Evolutionary conservation across 1,284 basidiomycete species (phyloP), one percentile per base, ranked within the genome.

Genomic region (Wolfiporia cocos): DNA sequence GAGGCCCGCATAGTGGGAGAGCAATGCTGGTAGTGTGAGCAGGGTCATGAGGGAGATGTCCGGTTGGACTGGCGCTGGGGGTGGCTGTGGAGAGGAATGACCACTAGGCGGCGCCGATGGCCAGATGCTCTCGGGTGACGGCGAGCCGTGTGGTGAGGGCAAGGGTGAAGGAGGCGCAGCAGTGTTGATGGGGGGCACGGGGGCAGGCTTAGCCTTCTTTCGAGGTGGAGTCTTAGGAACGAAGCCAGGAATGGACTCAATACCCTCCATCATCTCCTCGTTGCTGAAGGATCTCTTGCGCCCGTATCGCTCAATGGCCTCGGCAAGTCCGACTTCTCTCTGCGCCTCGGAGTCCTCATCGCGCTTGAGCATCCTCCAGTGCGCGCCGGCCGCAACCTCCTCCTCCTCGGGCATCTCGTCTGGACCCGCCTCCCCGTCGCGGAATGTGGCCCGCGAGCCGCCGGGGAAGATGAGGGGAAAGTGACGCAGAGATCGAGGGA

Each of bases 141-240:
- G 86, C 7, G 87, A 88, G 20, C 85, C 86, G 60, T 82, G 82
- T 18, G 86, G 86, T 11, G 86, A 89, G 5, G 86, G 86, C 24
- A 89, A 63, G 32, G 86, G 86, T 2, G 87, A 90, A 19, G 84
- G 86, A 7, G 87, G 87, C 5, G 84, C 86, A 11, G 84, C 81
- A 7, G 73, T 73, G 52, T 78, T 80, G 31, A 82, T 66, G 2
- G 78, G 76, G 20, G 71, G 70, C 43, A 81, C 72, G 38, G 73
- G 70, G 14, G 78, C 65, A 5, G 74, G 73, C 50, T 84, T 76
- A 9, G 81, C 76, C 58, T 84, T 86, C 71, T 90, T 89, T 41
- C 85, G 73, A 22, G 81, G 86, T n/a, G 78, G 75, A 19, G 73
- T 73, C 55, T 67, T 69, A 12, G 63, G 59, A 40, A 71, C 66